Evolutionary conservation across 176 grass and related monocot genomes (phyloP).

Genomic region (Triticum urartu): DNA sequence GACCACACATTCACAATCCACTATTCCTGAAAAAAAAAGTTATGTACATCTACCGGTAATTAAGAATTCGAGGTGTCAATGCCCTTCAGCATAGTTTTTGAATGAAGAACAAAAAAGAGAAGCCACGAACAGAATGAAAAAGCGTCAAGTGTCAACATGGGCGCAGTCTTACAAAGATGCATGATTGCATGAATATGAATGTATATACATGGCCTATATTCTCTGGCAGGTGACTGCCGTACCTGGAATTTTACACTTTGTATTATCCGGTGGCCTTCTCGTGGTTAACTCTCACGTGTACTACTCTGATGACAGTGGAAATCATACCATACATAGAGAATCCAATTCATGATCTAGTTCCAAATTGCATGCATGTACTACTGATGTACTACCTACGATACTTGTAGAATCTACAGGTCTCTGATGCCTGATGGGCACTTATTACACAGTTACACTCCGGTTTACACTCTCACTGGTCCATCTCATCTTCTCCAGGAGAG

Average conservation of each 20-base stretch:
- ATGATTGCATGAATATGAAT: not conserved
- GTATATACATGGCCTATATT: not conserved
- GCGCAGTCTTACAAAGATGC: not conserved
- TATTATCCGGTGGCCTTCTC: not conserved
- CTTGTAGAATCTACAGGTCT: not conserved
- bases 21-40: not conserved
- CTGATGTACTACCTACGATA: not conserved
- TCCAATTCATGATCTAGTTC: not conserved
- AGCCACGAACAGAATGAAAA: not conserved
- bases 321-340: not conserved
- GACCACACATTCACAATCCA: not conserved
- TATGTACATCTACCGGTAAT: not conserved
- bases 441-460: too few relatives aligned
- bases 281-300: too few relatives aligned
- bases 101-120: not conserved
- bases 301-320: too few relatives aligned
- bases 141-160: not conserved
- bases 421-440: not conserved
- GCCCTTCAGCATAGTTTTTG: too few relatives aligned
- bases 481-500: conserved; percentile 31
- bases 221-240: not conserved
- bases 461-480: not conserved
- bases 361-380: not conserved
- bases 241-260: not conserved
- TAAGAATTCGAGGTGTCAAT: not conserved